phyloP scores from a whole-genome alignment of 441 rosid species.

The Biscutella auriculata region DNA sequence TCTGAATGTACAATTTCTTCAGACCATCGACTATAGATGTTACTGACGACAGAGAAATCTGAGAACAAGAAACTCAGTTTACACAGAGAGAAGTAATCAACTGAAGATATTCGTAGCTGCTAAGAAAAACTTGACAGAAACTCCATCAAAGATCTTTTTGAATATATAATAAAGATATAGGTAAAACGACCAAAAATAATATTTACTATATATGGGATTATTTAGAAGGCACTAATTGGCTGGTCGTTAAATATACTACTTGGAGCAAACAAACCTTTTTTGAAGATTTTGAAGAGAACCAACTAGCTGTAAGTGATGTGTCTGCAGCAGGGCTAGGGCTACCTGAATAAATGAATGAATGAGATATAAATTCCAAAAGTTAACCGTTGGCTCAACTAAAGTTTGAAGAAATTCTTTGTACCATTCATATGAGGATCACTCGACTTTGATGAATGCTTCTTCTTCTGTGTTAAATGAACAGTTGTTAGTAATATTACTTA shows the following conservation, averaged over 20 bases:
- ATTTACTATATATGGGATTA: neutral
- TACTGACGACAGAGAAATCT: conserved; percentile 74
- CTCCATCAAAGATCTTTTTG: neutral
- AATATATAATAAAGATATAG: neutral
- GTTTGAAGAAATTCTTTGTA: conserved; percentile 20
- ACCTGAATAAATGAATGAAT: conserved; percentile 26
- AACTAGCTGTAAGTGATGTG: conserved; percentile 42
- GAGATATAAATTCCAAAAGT: conserved; percentile 6
- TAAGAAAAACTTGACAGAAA: neutral
- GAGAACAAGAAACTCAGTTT: conserved; percentile 22
- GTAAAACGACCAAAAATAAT: neutral
- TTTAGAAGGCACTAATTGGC: neutral
- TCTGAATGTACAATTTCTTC: conserved; percentile 78
- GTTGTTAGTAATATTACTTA: neutral
- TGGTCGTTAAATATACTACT: neutral
- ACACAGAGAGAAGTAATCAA: neutral
- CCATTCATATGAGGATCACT: conserved; percentile 44
- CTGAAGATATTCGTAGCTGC: neutral
- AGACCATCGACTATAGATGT: conserved; percentile 88
- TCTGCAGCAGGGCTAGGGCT: conserved; percentile 23
- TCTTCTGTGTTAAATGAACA: conserved; percentile 31
- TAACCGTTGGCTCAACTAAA: neutral
- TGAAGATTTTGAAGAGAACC: conserved; percentile 82
- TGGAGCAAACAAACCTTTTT: conserved; percentile 49
- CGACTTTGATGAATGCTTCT: conserved; percentile 40